phyloP scores from a whole-genome alignment of 495 filamentous ascomycete species.

The Achaetomiella virescens region DNA sequence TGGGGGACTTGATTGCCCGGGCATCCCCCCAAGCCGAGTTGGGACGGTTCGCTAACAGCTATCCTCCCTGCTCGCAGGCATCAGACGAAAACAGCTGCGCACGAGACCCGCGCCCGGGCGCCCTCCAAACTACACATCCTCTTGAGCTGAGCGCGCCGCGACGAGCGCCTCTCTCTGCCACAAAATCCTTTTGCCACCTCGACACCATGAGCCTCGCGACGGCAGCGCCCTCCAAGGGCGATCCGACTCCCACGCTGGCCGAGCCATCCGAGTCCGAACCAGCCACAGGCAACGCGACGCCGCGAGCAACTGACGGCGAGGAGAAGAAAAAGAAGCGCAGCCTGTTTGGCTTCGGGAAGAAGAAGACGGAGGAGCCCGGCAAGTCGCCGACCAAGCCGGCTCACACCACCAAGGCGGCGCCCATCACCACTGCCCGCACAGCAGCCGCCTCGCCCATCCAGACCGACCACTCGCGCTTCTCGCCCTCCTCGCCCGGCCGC shows the following conservation, averaged over 20 bases:
- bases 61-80: background rate
- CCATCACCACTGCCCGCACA: constrained; percentile 16
- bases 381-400: constrained; percentile 33
- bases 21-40: background rate
- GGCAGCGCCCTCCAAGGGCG: constrained; percentile 16
- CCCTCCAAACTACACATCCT: background rate
- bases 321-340: constrained; percentile 48
- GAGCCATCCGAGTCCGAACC: constrained; percentile 28
- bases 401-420: constrained; percentile 18
- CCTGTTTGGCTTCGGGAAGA: constrained; percentile 62
- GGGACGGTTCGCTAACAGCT: background rate
- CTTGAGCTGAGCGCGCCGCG: background rate
- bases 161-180: background rate
- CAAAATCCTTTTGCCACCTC: background rate
- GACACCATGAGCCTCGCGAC: constrained; percentile 25
- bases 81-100: background rate
- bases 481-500: constrained; percentile 48
- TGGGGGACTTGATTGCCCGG: constrained; percentile 1
- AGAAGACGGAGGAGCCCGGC: constrained; percentile 48
- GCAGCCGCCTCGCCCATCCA: constrained; percentile 41
- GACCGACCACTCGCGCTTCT: constrained; percentile 38
- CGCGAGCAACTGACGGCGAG: constrained; percentile 28
- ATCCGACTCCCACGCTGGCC: constrained; percentile 23
- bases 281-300: constrained; percentile 30
- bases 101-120: background rate